A percentile compares a stretch with the other conserved stretches of the same genome.
Conservation (phyloP, 2,329 filamentous ascomycete species). For the Nakataea oryzae region DNA sequence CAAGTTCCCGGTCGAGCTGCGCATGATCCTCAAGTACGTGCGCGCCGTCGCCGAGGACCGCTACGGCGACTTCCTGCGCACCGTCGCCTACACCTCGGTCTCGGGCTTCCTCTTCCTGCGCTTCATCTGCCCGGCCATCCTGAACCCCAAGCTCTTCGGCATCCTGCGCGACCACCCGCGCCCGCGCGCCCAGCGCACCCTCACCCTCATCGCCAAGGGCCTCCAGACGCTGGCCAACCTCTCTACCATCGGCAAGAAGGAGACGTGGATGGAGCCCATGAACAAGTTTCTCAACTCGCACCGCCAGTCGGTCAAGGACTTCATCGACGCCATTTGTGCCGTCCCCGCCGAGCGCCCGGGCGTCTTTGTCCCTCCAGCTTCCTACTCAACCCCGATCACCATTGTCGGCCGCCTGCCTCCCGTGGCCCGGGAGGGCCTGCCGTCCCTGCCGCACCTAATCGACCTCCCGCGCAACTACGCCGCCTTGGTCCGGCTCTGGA, state of each 20-base stretch:
- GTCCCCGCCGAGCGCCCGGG: conserved; percentile 54
- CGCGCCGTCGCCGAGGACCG: conserved; percentile 87
- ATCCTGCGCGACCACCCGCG: conserved; percentile 75
- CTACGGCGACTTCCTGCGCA: conserved; percentile 84
- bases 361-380: conserved; percentile 55
- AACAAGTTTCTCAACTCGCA: conserved; percentile 73
- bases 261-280: conserved; percentile 99
- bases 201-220: conserved; percentile 87
- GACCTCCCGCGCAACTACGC: conserved; percentile 82
- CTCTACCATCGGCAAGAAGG: conserved; percentile 84
- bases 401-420: conserved; percentile 76
- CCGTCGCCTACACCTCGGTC: conserved; percentile 85
- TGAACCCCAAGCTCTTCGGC: conserved; percentile 90
- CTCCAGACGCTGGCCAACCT: conserved; percentile 86
- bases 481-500: conserved; percentile 71
- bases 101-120: conserved; percentile 90
- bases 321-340: conserved; percentile 74
- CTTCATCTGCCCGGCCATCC: conserved; percentile 91
- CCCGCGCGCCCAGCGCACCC: conserved; percentile 70
- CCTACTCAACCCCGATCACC: conserved; percentile 85
- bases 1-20: conserved; percentile 69
- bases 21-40: conserved; percentile 82
- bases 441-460: conserved; percentile 83
- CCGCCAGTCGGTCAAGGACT: conserved; percentile 72
- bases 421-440: conserved; percentile 81